phyloP scores from a whole-genome alignment of 352 stramenopile species.

The Globisporangium lucens region DNA sequence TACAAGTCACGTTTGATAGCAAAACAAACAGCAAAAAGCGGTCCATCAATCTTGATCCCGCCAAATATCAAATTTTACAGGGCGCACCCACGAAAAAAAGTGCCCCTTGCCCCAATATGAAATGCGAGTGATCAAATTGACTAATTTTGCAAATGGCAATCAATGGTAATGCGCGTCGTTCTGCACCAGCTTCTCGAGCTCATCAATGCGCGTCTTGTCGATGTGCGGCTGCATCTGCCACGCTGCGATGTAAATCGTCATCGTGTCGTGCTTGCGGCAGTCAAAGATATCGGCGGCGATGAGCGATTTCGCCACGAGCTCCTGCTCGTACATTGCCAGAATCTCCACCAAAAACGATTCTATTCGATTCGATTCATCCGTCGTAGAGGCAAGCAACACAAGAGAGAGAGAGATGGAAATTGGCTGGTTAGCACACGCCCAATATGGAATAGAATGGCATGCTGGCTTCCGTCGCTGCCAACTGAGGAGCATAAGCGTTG shows the following conservation, averaged over 20 bases:
- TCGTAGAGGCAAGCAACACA: not conserved
- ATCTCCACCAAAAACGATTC: slow-evolving; percentile 62
- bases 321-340: slow-evolving; percentile 72
- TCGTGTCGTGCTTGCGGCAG: slow-evolving; percentile 58
- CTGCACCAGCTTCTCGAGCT: slow-evolving; percentile 59
- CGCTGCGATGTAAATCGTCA: slow-evolving; percentile 74
- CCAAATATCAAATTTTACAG: slow-evolving; percentile 4
- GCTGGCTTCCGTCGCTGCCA: not conserved
- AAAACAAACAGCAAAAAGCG: not conserved
- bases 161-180: slow-evolving; percentile 56
- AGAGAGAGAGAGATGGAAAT: not conserved
- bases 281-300: slow-evolving; percentile 70
- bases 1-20: not conserved
- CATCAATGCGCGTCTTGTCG: slow-evolving; percentile 53
- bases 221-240: slow-evolving; percentile 88
- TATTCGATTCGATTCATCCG: slow-evolving; percentile 11
- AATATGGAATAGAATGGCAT: not conserved
- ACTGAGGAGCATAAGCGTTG: not conserved
- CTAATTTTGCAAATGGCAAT: not conserved
- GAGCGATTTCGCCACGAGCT: slow-evolving; percentile 76
- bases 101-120: not conserved
- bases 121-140: not conserved
- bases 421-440: not conserved
- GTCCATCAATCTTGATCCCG: not conserved
- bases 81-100: not conserved